phyloP scores from a whole-genome alignment of 2,329 filamentous ascomycete genomes.

The Ceratocystis harringtonii region DNA sequence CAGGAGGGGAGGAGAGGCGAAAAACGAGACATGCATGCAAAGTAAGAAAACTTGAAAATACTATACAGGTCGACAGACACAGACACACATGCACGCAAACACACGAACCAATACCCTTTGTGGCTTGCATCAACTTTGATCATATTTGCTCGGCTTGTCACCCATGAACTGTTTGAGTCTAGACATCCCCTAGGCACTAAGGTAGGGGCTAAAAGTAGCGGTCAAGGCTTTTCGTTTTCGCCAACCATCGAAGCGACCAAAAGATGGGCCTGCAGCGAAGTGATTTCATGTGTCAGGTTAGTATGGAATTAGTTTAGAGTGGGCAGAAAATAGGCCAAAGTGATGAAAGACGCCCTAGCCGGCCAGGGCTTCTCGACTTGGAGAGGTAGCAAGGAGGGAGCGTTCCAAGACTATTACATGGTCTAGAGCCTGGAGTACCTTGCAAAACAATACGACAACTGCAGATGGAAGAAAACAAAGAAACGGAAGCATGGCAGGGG shows the following conservation, averaged over 20 bases:
- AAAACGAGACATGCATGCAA: neutral
- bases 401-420: neutral
- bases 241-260: neutral
- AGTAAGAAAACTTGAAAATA: neutral
- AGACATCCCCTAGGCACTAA: neutral
- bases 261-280: neutral
- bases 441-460: neutral
- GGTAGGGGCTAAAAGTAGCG: neutral
- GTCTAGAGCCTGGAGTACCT: neutral
- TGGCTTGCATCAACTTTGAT: neutral
- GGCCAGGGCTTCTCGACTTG: neutral
- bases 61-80: neutral
- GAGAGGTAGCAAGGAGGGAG: neutral
- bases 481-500: neutral
- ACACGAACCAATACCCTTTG: neutral
- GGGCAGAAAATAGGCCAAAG: neutral
- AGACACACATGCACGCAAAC: neutral
- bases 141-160: neutral
- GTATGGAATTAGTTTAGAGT: neutral
- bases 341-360: too few relatives aligned
- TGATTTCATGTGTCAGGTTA: neutral
- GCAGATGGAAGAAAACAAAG: neutral
- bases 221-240: neutral
- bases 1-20: neutral
- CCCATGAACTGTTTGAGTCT: neutral